Percentiles rank a stretch among this genome's conserved stretches.
phyloP scores from a whole-genome alignment of 345 rosid species.

The Eucalyptus viminalis region DNA sequence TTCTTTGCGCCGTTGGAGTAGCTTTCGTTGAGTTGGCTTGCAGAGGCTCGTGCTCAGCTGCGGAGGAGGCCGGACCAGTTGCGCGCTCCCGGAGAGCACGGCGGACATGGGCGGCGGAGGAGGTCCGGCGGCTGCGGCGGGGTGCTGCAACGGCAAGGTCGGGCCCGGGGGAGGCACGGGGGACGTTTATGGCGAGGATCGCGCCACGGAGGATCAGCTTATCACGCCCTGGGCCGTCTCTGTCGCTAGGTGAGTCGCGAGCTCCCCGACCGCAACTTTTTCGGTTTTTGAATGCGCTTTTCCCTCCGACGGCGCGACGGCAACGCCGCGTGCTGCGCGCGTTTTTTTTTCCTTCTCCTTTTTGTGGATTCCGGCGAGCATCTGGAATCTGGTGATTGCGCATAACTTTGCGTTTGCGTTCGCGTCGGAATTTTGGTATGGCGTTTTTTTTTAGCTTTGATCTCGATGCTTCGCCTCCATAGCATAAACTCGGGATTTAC shows the following conservation, averaged over 20 bases:
- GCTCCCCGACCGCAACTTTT: not conserved
- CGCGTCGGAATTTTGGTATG: not conserved
- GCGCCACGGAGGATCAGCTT: conserved; percentile 78
- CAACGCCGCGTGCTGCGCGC: not conserved
- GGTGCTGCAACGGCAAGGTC: not conserved
- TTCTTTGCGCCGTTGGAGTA: not conserved
- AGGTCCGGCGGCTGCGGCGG: not conserved
- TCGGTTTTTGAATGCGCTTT: not conserved
- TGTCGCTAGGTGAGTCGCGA: conserved; percentile 60
- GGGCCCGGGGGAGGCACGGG: conserved; percentile 4
- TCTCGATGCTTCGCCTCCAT: not conserved
- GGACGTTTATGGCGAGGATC: conserved; percentile 73
- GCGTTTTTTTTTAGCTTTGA: not conserved
- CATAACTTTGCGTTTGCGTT: not conserved
- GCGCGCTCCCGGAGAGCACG: not conserved
- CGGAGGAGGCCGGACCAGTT: not conserved
- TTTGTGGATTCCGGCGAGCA: not conserved
- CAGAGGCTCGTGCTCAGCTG: not conserved
- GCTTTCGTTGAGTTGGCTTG: not conserved
- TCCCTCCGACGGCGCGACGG: not conserved
- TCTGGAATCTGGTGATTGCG: not conserved
- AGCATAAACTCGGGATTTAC: not conserved
- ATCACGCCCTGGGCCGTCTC: conserved; percentile 88
- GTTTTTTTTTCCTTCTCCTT: not conserved
- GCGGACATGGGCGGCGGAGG: not conserved